A percentile compares a stretch with the other conserved stretches of the same genome.
Conservation (phyloP, 495 filamentous ascomycete genomes). For the Neurospora sublineolata region DNA sequence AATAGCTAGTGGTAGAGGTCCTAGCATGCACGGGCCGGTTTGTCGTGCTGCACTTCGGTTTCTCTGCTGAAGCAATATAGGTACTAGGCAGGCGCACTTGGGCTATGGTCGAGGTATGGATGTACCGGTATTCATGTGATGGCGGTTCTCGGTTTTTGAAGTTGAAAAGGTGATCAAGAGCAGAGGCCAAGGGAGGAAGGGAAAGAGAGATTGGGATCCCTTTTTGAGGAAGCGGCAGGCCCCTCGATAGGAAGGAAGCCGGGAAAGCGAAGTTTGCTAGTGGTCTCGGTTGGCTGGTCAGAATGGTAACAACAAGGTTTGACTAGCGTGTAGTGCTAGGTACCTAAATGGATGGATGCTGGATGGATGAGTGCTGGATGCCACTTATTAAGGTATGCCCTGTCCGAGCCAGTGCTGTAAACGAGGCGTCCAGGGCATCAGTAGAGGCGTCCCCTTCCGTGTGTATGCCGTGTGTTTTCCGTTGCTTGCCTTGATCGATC, state of each 20-base stretch:
- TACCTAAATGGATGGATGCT: not conserved
- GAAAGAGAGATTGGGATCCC: conserved; percentile 1
- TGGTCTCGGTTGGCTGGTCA: not conserved
- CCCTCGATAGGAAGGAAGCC: conserved; percentile 1
- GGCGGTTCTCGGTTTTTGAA: not conserved
- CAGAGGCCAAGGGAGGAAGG: not conserved
- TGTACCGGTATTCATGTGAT: not conserved
- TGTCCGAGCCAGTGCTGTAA: not conserved
- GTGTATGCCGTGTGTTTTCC: not conserved
- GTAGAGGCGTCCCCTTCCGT: not conserved
- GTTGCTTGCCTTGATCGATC: not conserved
- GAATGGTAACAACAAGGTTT: not conserved
- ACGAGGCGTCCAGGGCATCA: not conserved
- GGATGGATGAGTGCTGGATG: not conserved
- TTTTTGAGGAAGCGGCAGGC: not conserved
- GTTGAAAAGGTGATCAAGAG: not conserved
- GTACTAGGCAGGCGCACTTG: not conserved
- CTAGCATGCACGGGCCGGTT: not conserved
- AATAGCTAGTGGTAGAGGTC: not conserved
- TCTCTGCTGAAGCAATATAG: not conserved
- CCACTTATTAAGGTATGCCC: not conserved
- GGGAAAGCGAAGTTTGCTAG: not conserved
- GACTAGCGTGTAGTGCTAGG: not conserved
- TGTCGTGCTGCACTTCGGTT: not conserved
- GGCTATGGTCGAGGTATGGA: not conserved